Evolutionary conservation across 139 green algal genomes (phyloP).

Genomic region (Diplosphaera chodatii): DNA sequence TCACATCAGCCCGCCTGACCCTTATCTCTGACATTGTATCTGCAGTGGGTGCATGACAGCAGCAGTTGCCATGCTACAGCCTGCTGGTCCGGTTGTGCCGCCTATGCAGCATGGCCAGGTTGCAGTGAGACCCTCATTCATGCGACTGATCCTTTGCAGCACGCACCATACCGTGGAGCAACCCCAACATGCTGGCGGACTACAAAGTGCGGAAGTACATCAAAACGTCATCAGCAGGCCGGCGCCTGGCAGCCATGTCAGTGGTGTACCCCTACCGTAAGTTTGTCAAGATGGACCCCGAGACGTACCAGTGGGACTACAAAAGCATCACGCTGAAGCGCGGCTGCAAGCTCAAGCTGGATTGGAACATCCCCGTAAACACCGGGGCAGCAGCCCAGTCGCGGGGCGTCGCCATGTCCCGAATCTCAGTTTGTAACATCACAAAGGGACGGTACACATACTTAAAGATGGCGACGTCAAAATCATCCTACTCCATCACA

Average conservation of each 20-base stretch:
- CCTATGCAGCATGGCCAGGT: too few relatives aligned
- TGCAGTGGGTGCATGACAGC: too few relatives aligned
- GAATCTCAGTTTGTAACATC: neutral
- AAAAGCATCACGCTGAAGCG: neutral
- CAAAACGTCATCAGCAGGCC: too few relatives aligned
- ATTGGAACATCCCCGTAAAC: neutral
- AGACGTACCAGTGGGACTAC: neutral
- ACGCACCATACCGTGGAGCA: too few relatives aligned
- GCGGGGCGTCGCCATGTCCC: neutral
- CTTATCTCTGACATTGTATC: too few relatives aligned
- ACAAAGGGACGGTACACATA: neutral
- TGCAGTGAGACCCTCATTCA: too few relatives aligned
- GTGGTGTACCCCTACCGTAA: neutral
- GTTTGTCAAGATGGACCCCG: neutral
- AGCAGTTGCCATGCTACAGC: too few relatives aligned
- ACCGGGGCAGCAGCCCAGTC: neutral
- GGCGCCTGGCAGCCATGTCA: neutral
- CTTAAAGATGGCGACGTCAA: neutral
- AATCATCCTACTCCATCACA: neutral
- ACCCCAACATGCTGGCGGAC: too few relatives aligned
- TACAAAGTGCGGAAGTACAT: too few relatives aligned
- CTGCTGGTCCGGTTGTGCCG: too few relatives aligned
- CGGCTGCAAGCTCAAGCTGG: neutral
- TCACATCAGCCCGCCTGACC: too few relatives aligned
- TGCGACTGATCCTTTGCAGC: too few relatives aligned